Base-by-base conservation (phyloP, 305 asterid species). In the Rubia balearica region DNA sequence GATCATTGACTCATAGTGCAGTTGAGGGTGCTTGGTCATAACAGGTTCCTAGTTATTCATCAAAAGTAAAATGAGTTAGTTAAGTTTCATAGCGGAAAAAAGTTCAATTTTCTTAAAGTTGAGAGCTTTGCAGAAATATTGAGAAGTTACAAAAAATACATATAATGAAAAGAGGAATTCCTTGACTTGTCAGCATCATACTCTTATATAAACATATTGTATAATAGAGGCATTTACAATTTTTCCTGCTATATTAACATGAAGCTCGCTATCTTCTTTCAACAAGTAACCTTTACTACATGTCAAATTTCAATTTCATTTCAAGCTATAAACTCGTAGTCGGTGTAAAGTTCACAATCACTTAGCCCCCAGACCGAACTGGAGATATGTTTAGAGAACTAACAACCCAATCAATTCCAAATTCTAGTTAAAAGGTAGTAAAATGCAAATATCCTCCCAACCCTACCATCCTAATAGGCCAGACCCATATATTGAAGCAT, bases 1-100 rank as follows among this genome's bases (percentile, higher is more conserved):
- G 60, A 90, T 87, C 81, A 88, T 91, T 70, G 98, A 91, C 85
- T 91, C 98, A 43, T 91, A 91, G 68, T 89, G 97, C 77, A 91
- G 93, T 80, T 91, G 97, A 76, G 97, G 96, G 80, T 87, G 96
- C 78, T 86, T 88, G 73, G 98, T 90, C 83, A 85, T 90, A 72
- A 83, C 87, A 24, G 96, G 63, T 82, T 92, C 98, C 96, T 92
- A 92, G 62, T 64, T 75, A 78, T 74, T 45, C 30, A 59, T 71
- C 49, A 71, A 75, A 60, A 75, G 70, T 64, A 62, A 69, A 41
- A 21, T 8, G 10, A 53, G 14, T 53, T 55, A 4, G 55, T 46
- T 59, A 55, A 53, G 8, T 40, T 8, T 0, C 40, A 36, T 36
- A 30, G 1, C 36, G 36, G 2, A 30, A 30, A 30, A 30, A 40